A percentile compares a stretch with the other conserved stretches of the same genome.
Conservation (phyloP, 1,284 basidiomycete species). For the Tilletia walkeri region DNA sequence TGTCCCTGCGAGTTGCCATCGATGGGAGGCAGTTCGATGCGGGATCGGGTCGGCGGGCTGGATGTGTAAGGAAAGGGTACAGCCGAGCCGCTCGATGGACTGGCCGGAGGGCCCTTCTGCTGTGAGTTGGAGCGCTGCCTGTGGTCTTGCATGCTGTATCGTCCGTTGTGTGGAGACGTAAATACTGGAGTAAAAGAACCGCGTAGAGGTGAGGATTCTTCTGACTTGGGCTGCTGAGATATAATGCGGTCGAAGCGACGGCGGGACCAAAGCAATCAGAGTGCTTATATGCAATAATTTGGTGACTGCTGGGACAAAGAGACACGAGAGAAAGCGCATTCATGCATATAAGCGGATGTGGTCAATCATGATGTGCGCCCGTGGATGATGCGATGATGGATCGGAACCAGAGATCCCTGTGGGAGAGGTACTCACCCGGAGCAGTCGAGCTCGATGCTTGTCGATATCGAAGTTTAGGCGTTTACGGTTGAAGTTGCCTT, state of each 20-base stretch:
- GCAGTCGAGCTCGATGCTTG: neutral
- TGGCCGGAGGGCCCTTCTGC: neutral
- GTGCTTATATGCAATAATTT: too few relatives aligned
- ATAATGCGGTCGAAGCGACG: too few relatives aligned
- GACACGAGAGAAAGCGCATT: too few relatives aligned
- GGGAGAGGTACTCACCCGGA: too few relatives aligned
- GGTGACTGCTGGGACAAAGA: too few relatives aligned
- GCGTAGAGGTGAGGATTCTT: neutral
- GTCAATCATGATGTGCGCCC: too few relatives aligned
- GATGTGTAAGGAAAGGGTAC: conserved; percentile 2
- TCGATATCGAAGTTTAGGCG: neutral
- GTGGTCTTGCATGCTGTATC: neutral
- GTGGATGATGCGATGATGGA: too few relatives aligned
- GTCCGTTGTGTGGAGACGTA: neutral
- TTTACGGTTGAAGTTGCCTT: neutral
- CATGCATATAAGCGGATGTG: too few relatives aligned
- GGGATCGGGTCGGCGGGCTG: neutral
- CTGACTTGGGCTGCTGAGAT: too few relatives aligned
- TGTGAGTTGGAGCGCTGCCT: neutral
- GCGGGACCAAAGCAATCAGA: too few relatives aligned
- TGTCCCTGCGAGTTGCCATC: neutral
- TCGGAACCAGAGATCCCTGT: too few relatives aligned
- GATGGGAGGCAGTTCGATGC: conserved; percentile 11
- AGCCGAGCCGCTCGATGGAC: neutral
- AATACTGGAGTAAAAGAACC: neutral